Percentiles rank a stretch among this genome's conserved stretches.
phyloP scores from a whole-genome alignment of 1,284 basidiomycete species.

The Gomphus sp. region DNA sequence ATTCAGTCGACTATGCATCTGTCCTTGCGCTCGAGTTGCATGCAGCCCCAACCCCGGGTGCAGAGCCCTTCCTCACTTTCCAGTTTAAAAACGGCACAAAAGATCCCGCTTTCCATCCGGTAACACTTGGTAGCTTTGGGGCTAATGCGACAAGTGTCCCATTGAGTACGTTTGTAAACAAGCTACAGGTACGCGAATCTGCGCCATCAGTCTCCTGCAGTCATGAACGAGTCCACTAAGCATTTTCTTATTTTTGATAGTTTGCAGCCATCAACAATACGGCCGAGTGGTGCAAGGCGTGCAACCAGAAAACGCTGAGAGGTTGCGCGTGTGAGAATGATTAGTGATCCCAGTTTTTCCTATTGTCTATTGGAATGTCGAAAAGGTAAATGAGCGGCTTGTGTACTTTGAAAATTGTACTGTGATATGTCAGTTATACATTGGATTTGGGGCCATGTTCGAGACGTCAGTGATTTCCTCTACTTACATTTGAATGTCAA shows the following conservation, averaged over 20 bases:
- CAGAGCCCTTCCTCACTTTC: slow-evolving; percentile 64
- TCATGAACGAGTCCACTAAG: not conserved
- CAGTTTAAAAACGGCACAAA: slow-evolving; percentile 79
- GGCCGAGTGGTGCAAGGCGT: slow-evolving; percentile 28
- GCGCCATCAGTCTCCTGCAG: no score
- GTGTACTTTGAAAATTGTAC: no score
- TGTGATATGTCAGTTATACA: no score
- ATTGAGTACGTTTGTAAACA: slow-evolving; percentile 70
- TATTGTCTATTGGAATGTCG: not conserved
- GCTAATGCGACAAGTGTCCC: slow-evolving; percentile 62
- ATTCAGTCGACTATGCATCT: slow-evolving; percentile 69
- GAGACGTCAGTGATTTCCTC: no score
- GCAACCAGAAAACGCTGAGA: slow-evolving; percentile 14
- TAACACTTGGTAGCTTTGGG: slow-evolving; percentile 43
- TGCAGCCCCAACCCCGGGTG: slow-evolving; percentile 61
- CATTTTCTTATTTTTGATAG: slow-evolving; percentile 1
- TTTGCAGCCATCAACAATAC: slow-evolving; percentile 24
- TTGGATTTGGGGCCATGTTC: no score
- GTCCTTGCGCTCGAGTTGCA: slow-evolving; percentile 74
- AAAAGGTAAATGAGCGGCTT: not conserved
- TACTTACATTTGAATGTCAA: no score
- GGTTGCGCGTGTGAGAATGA: not conserved
- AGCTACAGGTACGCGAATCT: slow-evolving; percentile 45
- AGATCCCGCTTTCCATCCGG: slow-evolving; percentile 40
- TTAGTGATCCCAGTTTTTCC: not conserved